These are phyloP conservation scores for Saccharomycopsis crataegensis DNA, from an alignment of 1,139 yeast species.

Conservation along the genomic window DNA sequence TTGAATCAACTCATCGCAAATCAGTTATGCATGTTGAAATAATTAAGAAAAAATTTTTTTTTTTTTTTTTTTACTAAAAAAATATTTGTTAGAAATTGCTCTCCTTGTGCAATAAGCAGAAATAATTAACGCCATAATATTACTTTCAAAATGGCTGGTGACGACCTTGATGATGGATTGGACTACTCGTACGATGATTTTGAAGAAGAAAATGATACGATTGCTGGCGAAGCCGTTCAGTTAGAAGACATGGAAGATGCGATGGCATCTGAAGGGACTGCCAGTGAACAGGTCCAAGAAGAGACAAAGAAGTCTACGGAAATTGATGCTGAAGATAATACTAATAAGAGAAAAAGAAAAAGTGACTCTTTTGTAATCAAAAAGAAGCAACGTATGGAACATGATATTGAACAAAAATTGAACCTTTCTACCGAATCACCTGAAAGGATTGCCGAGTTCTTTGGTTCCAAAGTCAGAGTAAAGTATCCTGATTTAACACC, in stretches of 20 bases:
- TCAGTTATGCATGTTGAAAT: too few relatives aligned
- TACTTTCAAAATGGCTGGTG: conserved; percentile 25
- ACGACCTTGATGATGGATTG: conserved; percentile 65
- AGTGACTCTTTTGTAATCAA: conserved; percentile 34
- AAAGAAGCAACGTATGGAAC: conserved; percentile 53
- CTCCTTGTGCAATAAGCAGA: too few relatives aligned
- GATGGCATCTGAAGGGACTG: conserved; percentile 18
- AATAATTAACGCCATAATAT: too few relatives aligned
- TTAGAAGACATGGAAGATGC: conserved; percentile 18
- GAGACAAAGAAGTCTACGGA: conserved; percentile 17
- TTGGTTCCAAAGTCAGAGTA: conserved; percentile 45
- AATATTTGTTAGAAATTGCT: too few relatives aligned
- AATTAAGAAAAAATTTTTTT: too few relatives aligned
- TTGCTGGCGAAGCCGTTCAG: conserved; percentile 30
- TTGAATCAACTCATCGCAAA: too few relatives aligned
- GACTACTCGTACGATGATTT: conserved; percentile 37
- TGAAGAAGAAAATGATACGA: background rate
- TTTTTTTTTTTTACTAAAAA: too few relatives aligned
- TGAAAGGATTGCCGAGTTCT: conserved; percentile 51
- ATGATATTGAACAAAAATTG: conserved; percentile 45
- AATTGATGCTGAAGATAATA: conserved; percentile 24
- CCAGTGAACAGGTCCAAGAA: conserved; percentile 21
- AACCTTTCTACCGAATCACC: conserved; percentile 44
- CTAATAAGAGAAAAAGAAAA: conserved; percentile 25
- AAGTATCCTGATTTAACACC: conserved; percentile 51